These are phyloP conservation scores for Haematococcus lacustris DNA, from an alignment of 139 green algal genomes.

Conservation along the genomic window DNA sequence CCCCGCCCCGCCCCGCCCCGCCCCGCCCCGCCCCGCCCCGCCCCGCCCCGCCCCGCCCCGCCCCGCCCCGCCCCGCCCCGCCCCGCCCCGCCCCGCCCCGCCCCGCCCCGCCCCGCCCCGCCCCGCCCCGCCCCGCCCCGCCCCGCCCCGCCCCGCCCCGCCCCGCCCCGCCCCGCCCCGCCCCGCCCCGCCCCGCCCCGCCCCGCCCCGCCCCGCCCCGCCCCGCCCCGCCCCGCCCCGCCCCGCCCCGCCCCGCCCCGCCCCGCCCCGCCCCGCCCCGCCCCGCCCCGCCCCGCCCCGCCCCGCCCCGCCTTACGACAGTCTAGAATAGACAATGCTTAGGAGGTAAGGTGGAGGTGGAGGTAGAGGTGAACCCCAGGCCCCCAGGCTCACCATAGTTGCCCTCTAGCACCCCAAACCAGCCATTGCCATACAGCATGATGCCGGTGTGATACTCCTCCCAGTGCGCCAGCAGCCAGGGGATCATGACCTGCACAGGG, in stretches of 20 bases:
- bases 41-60: background rate
- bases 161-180: no score
- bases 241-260: background rate
- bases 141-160: no score
- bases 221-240: background rate
- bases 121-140: no score
- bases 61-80: no score
- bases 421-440: slow-evolving; percentile 72
- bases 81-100: no score
- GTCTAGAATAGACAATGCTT: background rate
- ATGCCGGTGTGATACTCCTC: slow-evolving; percentile 88
- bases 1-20: no score
- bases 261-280: no score
- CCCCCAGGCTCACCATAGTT: no score
- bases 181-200: no score
- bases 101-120: no score
- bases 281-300: no score
- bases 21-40: background rate
- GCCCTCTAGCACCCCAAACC: background rate
- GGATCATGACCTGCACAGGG: slow-evolving; percentile 54
- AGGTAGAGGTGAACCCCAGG: background rate
- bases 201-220: background rate
- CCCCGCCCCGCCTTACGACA: background rate
- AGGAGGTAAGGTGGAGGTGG: background rate
- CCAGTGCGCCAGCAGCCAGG: slow-evolving; percentile 81